Conservation (phyloP, 1,284 basidiomycete genomes). For the Heterobasidion irregulare region DNA sequence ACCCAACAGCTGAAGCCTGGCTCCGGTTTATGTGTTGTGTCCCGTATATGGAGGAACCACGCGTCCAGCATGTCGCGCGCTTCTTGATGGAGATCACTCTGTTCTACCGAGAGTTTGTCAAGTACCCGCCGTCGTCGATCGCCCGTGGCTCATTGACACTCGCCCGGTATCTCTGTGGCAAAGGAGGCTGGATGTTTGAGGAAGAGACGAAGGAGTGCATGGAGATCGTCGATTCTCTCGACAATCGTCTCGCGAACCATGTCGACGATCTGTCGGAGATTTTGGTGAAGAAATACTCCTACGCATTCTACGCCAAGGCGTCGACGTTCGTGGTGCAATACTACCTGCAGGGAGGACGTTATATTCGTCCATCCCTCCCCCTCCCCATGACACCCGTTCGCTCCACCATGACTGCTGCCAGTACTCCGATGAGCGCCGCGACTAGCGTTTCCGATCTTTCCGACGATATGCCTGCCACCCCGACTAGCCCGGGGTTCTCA, state of each 20-base stretch:
- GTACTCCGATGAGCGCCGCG: constrained; percentile 66
- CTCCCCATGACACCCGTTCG: constrained; percentile 70
- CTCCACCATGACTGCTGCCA: constrained; percentile 37
- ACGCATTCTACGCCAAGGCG: constrained; percentile 89
- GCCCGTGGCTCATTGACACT: constrained; percentile 85
- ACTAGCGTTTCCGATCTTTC: constrained; percentile 67
- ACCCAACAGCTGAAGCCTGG: constrained; percentile 98
- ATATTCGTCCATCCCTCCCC: constrained; percentile 40
- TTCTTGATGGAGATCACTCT: constrained; percentile 99
- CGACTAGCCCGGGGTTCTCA: constrained; percentile 45
- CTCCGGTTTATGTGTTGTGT: constrained; percentile 75
- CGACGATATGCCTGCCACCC: constrained; percentile 76
- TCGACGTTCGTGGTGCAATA: constrained; percentile 89
- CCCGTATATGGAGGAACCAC: constrained; percentile 70
- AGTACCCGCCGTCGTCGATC: constrained; percentile 78
- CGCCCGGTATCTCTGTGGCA: constrained; percentile 81
- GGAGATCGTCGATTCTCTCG: constrained; percentile 79
- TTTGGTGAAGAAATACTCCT: constrained; percentile 96
- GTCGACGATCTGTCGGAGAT: constrained; percentile 89
- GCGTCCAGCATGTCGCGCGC: constrained; percentile 89
- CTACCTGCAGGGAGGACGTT: constrained; percentile 77
- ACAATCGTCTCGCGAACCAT: constrained; percentile 77
- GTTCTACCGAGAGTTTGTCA: constrained; percentile 94
- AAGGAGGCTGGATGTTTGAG: constrained; percentile 68
- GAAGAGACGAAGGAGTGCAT: constrained; percentile 64